Evolutionary conservation across 2,329 filamentous ascomycete genomes (phyloP), one percentile per base, ranked within the genome.

Genomic region (Aspergillus novoparasiticus): DNA sequence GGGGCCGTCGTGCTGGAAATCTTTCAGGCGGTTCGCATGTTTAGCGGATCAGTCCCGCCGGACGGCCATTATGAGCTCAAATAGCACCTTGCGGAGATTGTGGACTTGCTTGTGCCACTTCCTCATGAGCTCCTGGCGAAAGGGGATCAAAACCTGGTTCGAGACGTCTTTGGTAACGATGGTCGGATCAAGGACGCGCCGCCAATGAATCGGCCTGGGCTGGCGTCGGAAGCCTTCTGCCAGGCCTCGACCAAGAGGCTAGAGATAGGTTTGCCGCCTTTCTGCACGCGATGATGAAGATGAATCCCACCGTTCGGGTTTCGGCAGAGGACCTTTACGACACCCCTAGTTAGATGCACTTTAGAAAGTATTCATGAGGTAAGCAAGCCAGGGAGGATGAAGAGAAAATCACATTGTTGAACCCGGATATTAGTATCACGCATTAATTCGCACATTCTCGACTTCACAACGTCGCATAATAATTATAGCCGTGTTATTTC

Each of bases 31-130:
- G 50, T 60, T 19, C 51, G 12, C 23, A 56, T 60, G 41, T 60
- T 60, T 26, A 56, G 50, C 19, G 51, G 58, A 4, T 9, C 6
- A 9, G 28, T 34, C 6, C 50, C 36, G 3, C 34, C 58, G 3
- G 58, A 26, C 19, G 26, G 58, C 1, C 23, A 28, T 19, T 60
- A 60, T 36, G 12, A 60, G 16, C 21, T 56, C 16, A 21, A 53
- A 41, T 9, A 45, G n/a, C 51, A 60, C 23, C 26, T 60, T 2
- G 28, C 23, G 11, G 58, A 60, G 36, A 56, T 57, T 46, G 58
- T 56, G 19, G 16, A 34, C 16, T 19, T 60, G 9, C 43, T 56
- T 53, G 58, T 41, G 39, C 36, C 51, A 1, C 50, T 60, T 32
- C 58, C 51, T 5, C 2, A 2, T 8, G 11, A 14, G n/a, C 10